Percentiles rank a stretch among this genome's conserved stretches.
phyloP scores from a whole-genome alignment of 2,329 filamentous ascomycete species.

The Nothopassalora personata region DNA sequence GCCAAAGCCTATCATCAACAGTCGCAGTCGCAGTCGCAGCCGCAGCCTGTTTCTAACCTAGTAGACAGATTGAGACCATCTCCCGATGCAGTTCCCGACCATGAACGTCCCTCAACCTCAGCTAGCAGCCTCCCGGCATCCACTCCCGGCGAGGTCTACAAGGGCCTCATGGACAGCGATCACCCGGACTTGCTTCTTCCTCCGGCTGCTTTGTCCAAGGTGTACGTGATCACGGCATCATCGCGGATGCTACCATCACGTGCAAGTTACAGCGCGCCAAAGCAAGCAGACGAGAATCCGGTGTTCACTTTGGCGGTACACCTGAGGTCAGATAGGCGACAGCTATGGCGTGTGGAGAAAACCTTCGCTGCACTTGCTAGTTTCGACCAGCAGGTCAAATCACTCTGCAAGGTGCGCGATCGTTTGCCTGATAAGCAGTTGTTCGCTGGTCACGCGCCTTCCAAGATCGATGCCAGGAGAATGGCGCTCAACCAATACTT shows the following conservation, averaged over 20 bases:
- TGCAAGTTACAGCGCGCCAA: conserved; percentile 74
- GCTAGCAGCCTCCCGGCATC: conserved; percentile 22
- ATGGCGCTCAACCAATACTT: conserved; percentile 78
- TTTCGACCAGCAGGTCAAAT: conserved; percentile 75
- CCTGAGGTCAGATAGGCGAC: conserved; percentile 66
- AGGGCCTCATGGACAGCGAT: conserved; percentile 75
- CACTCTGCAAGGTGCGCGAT: conserved; percentile 64
- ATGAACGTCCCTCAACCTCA: conserved; percentile 23
- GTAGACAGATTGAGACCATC: conserved; percentile 23
- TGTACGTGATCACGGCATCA: conserved; percentile 82
- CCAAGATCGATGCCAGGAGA: conserved; percentile 83
- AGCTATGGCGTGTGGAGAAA: conserved; percentile 94
- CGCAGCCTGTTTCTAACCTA: conserved; percentile 12
- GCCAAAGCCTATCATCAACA: conserved; percentile 34
- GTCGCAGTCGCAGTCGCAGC: conserved; percentile 18
- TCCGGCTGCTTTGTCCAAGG: conserved; percentile 80
- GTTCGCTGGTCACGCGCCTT: conserved; percentile 88
- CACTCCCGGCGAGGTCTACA: conserved; percentile 55
- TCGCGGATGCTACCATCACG: conserved; percentile 91
- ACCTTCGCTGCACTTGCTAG: conserved; percentile 74
- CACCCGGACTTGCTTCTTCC: conserved; percentile 80
- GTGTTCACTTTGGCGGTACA: conserved; percentile 89
- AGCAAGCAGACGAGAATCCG: conserved; percentile 79
- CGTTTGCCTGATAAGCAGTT: conserved; percentile 77
- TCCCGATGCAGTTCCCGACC: conserved; percentile 22